Conservation (phyloP, 768 basidiomycete species). For the Boletus eberwhitei region DNA sequence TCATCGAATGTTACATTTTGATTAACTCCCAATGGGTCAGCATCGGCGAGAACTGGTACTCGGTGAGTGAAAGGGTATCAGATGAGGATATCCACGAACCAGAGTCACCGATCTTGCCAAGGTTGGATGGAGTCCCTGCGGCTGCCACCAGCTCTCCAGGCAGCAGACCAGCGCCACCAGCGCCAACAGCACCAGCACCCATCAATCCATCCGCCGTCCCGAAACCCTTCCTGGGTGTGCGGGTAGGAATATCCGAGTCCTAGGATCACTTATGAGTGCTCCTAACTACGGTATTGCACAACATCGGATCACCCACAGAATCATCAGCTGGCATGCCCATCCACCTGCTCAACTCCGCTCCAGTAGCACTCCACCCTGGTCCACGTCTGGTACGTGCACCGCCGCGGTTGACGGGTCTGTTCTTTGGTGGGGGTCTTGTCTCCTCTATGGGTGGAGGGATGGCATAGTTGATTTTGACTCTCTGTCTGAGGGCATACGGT, state of each 20-base stretch:
- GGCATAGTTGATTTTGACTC: constrained; percentile 69
- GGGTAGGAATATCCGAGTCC: constrained; percentile 70
- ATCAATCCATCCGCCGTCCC: constrained; percentile 52
- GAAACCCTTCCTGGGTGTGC: constrained; percentile 68
- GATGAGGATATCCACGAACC: constrained; percentile 38
- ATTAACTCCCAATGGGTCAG: constrained; percentile 93
- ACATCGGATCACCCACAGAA: constrained; percentile 44
- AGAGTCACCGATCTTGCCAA: constrained; percentile 81
- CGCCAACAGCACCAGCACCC: constrained; percentile 44
- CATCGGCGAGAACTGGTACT: constrained; percentile 77
- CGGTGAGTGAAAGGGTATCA: constrained; percentile 11
- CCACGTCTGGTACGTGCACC: constrained; percentile 42
- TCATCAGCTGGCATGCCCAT: constrained; percentile 73
- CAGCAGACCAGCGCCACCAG: constrained; percentile 54
- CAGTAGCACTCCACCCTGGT: constrained; percentile 75
- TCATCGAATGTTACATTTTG: constrained; percentile 93
- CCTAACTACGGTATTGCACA: background rate
- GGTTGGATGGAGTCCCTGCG: constrained; percentile 78
- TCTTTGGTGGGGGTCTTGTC: constrained; percentile 38
- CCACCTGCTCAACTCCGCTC: constrained; percentile 74
- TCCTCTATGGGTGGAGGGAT: constrained; percentile 82
- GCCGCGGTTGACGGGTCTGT: constrained; percentile 38
- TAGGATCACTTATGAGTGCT: constrained; percentile 21
- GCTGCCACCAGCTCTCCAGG: constrained; percentile 56
- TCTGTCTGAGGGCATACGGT: constrained; percentile 60